Base-by-base conservation (phyloP, 2,329 filamentous ascomycete species). In the Trichoderma simmonsii region DNA sequence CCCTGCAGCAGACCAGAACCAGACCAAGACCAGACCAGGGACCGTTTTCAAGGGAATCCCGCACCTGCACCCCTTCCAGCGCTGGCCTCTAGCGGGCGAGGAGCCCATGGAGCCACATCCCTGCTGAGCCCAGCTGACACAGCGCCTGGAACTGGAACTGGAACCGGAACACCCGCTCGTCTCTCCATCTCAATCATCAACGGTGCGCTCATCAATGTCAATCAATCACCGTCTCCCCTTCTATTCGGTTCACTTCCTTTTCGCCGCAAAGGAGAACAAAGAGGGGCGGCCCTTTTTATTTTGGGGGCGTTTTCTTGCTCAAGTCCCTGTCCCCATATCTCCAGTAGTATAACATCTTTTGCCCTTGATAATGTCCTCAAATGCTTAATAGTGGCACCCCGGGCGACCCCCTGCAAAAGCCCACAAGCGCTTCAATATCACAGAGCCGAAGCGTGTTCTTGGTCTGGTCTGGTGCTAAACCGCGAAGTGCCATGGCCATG, bases 71-170 rank as follows among this genome's bases (percentile, higher is more conserved):
- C 28, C 57, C 60, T 60, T 34, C 30, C 30, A 34, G 59, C 60
- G 34, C 32, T 36, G 59, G 59, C 32, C 21, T 60, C 56, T 21
- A 59, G 65, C 32, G 34, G 24, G 54, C 32, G 54, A 60, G 18
- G 28, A 61, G 67, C 59, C 69, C 32, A 36, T 48, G 68, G 57
- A 61, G 67, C 59, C 69, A 48, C 60, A 65, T 65, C 56, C 70
- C 39, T 67, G 70, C 39, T 51, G 56, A 32, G 70, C 56, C 64
- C 71, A 72, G 71, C 71, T 72, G 71, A 72, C 71, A 69, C 64
- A 24, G 71, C 71, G 71, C 64, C 64, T 72, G 63, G 64, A 36
- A 26, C 60, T 64, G 70, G 64, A 68, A 63, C 70, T 43, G 39
- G 39, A 72, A 57, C 71, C 71, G 71, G 39, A 43, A 43, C 39